Evolutionary conservation across 139 green algal species (phyloP), one percentile per base, ranked within the genome.

Genomic region (Auxenochlorella pyrenoidosa): DNA sequence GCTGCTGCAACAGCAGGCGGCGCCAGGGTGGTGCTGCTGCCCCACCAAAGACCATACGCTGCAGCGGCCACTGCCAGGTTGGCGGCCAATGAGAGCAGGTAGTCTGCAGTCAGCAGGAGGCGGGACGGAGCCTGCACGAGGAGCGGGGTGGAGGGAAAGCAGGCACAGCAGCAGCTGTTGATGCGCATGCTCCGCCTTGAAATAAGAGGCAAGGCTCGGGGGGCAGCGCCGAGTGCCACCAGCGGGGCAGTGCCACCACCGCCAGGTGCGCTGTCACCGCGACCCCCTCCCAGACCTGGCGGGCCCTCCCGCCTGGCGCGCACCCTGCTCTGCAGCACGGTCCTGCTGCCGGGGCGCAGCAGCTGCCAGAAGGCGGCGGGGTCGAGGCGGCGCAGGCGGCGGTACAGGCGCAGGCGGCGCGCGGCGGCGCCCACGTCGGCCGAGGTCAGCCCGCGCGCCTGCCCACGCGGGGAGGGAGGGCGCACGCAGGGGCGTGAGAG

Each of bases 371-470:
- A 86, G 32, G 59, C 65, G 1, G 70, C 2, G 2, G 82, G 82
- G 44, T 86, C 82, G 1, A 86, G 66, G 43, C n/a, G 66, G 38
- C 84, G 51, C 75, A 88, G 84, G 51, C 73, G 73, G 38, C 75
- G 73, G 84, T 88, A 88, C 38, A 88, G 59, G 40, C 75, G 84
- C 58, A 88, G n/a, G 4, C 60, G 60, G 73, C 40, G n/a, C 1
- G 51, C 28, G 58, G n/a, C 36, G 12, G 34, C 10, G 43, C 59
- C 76, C 30, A 88, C 84, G 40, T 88, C 84, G 18, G 32, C 59
- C 3, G 73, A 26, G 0, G 54, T 88, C 73, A 84, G 58, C 22
- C 84, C 84, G 10, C 84, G 73, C 1, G 59, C 73, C 73, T 83
- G 84, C 59, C 65, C 54, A 24, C 13, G 44, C 19, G 41, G 40